A percentile compares a stretch with the other conserved stretches of the same genome.
Evolutionary conservation across 805 yeast species (phyloP).

Genomic region (Wickerhamiella australiensis): DNA sequence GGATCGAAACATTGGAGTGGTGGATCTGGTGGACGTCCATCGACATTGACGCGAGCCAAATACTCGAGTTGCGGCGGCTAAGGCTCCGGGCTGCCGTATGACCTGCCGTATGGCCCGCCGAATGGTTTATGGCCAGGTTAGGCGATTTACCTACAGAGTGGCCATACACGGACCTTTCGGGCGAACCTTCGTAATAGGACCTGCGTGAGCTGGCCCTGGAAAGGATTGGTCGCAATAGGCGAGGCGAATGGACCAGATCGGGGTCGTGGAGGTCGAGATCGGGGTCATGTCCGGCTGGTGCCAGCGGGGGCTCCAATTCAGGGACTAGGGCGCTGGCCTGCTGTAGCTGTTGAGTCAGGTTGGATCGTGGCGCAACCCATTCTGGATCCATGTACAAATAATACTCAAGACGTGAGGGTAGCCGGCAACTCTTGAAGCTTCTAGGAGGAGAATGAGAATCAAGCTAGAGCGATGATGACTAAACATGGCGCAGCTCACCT

Average conservation of each 20-base stretch:
- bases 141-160: not conserved
- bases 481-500: slow-evolving; percentile 1
- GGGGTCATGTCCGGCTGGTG: not conserved
- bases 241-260: not conserved
- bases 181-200: not conserved
- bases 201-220: not conserved
- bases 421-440: no score
- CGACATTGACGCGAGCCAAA: slow-evolving; percentile 17
- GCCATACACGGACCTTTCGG: not conserved
- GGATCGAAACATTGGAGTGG: slow-evolving; percentile 7
- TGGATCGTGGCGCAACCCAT: not conserved
- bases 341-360: not conserved
- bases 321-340: not conserved
- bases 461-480: not conserved
- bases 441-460: no score
- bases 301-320: not conserved
- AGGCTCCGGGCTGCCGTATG: slow-evolving; percentile 6
- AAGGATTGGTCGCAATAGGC: not conserved
- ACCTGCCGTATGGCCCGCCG: no score
- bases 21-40: slow-evolving; percentile 15
- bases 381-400: not conserved
- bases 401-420: no score
- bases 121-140: no score
- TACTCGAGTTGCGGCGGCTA: slow-evolving; percentile 16
- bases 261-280: not conserved